Conservation (phyloP, 768 basidiomycete species). For the Amanita inopinata region DNA sequence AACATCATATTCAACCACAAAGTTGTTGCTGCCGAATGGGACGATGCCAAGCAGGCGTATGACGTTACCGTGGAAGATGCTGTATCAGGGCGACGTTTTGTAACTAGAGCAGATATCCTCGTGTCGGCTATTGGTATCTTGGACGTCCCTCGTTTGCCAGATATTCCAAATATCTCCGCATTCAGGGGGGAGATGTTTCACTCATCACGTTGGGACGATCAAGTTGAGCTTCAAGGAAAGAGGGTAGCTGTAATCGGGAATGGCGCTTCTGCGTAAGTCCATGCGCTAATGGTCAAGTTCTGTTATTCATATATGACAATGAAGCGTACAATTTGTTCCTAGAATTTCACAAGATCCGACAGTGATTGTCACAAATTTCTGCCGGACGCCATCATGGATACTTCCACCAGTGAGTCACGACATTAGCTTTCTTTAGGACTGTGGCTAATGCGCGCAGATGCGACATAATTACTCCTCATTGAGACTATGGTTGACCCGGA, state of each 20-base stretch:
- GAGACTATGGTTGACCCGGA: neutral
- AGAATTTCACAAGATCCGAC: slow-evolving; percentile 9
- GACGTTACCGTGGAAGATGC: slow-evolving; percentile 25
- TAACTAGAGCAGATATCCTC: slow-evolving; percentile 33
- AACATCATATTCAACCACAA: slow-evolving; percentile 33
- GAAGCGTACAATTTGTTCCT: slow-evolving; percentile 13
- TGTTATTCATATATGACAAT: no score
- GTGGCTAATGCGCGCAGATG: neutral
- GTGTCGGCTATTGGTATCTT: slow-evolving; percentile 42
- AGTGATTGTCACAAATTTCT: slow-evolving; percentile 10
- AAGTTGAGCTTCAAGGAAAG: slow-evolving; percentile 32
- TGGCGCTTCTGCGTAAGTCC: slow-evolving; percentile 23
- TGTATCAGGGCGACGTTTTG: slow-evolving; percentile 19
- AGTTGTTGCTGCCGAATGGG: slow-evolving; percentile 39
- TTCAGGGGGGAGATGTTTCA: slow-evolving; percentile 47
- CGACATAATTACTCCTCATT: neutral
- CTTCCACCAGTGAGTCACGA: slow-evolving; percentile 7
- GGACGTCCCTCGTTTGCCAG: slow-evolving; percentile 30
- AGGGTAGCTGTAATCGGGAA: slow-evolving; percentile 51
- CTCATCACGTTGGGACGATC: slow-evolving; percentile 38
- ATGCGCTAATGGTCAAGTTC: neutral
- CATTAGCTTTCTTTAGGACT: neutral
- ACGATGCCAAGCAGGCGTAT: slow-evolving; percentile 24
- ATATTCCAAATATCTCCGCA: slow-evolving; percentile 22
- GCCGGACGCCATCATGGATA: slow-evolving; percentile 13